Percentiles rank a stretch among this genome's conserved stretches.
phyloP scores from a whole-genome alignment of 306 rosid genomes.

The Castanea mollissima region DNA sequence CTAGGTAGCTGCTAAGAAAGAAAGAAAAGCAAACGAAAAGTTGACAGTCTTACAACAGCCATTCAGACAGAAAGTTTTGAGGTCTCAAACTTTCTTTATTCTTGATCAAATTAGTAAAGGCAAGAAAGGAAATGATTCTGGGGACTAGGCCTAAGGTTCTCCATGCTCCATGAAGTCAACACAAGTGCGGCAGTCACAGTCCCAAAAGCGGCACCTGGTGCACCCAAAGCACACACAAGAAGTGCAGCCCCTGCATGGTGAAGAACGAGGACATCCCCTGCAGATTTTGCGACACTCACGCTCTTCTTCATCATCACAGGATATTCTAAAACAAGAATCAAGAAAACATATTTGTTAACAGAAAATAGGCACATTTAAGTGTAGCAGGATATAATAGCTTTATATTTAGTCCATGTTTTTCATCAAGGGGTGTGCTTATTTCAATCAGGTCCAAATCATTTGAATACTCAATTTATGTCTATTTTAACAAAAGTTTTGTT shows the following conservation, averaged over 20 bases:
- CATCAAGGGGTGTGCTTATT: no score
- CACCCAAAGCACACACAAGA: slow-evolving; percentile 50
- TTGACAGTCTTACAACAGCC: neutral
- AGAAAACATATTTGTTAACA: neutral
- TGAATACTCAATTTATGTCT: no score
- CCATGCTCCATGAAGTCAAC: slow-evolving; percentile 41
- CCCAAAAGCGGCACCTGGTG: slow-evolving; percentile 45
- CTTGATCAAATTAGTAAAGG: no score
- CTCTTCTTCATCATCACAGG: slow-evolving; percentile 37
- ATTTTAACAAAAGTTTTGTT: no score
- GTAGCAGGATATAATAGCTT: no score
- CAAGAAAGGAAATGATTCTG: neutral
- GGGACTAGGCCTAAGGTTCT: slow-evolving; percentile 10
- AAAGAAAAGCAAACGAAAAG: neutral
- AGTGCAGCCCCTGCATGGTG: slow-evolving; percentile 41
- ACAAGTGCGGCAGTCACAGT: slow-evolving; percentile 49
- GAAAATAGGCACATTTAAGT: no score
- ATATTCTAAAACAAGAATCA: slow-evolving; percentile 30
- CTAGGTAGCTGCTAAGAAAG: neutral
- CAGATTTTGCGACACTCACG: slow-evolving; percentile 23
- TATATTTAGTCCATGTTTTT: no score
- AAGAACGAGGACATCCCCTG: slow-evolving; percentile 34
- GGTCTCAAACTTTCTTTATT: neutral
- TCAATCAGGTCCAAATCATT: no score
- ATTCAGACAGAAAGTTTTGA: neutral